These are phyloP conservation scores for Periconia digitata DNA, from an alignment of 2,329 filamentous ascomycete genomes.

Conservation along the genomic window DNA sequence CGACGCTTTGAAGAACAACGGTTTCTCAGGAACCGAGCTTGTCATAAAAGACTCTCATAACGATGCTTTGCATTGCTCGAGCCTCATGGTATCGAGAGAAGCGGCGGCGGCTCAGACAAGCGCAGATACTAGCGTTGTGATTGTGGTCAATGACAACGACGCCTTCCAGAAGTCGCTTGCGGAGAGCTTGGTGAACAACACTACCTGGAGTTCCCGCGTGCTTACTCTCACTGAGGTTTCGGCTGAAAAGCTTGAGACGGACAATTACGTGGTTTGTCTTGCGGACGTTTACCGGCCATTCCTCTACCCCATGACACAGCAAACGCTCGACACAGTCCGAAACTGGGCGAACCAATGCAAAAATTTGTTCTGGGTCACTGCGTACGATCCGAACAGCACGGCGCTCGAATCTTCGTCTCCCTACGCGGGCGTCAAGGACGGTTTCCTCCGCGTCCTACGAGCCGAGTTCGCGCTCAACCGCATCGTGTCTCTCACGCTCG, in stretches of 20 bases:
- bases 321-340: neutral
- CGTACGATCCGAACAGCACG: neutral
- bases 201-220: neutral
- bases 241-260: neutral
- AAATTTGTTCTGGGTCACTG: slow-evolving; percentile 8
- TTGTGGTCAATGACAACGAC: neutral
- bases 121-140: neutral
- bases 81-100: neutral
- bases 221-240: neutral
- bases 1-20: slow-evolving; percentile 26
- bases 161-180: neutral
- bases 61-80: neutral
- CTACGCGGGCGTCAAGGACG: slow-evolving; percentile 4
- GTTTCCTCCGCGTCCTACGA: slow-evolving; percentile 8
- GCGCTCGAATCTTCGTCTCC: neutral
- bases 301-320: neutral
- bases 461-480: slow-evolving; percentile 6
- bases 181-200: neutral
- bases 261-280: neutral
- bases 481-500: slow-evolving; percentile 7
- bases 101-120: neutral
- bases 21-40: slow-evolving; percentile 31
- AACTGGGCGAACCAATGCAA: neutral
- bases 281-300: neutral
- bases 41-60: slow-evolving; percentile 1